Conservation (phyloP, 2,329 filamentous ascomycete species). For the Orbilia ellipsospora region DNA sequence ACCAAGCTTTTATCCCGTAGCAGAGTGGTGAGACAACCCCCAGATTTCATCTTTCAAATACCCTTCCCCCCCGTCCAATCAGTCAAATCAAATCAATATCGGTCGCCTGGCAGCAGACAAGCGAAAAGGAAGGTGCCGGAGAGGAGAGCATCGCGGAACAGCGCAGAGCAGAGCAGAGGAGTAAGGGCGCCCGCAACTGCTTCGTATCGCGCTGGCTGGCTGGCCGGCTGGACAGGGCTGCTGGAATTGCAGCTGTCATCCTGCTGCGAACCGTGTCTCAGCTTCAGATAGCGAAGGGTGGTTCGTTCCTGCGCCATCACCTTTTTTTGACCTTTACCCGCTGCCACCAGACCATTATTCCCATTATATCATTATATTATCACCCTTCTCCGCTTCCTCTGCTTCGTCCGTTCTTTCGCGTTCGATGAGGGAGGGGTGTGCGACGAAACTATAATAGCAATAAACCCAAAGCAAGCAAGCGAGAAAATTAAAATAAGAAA, state of each 20-base stretch:
- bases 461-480: conserved; percentile 3
- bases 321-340: conserved; percentile 36
- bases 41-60: neutral
- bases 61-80: too few relatives aligned
- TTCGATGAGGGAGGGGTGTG: conserved; percentile 11
- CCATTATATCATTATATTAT: too few relatives aligned
- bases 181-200: neutral
- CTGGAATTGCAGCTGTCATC: conserved; percentile 11
- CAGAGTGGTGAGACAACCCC: conserved; percentile 5
- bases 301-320: conserved; percentile 48
- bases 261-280: conserved; percentile 40
- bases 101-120: neutral
- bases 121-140: neutral
- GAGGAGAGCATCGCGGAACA: neutral
- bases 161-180: neutral
- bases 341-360: neutral
- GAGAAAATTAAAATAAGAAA: conserved; percentile 18
- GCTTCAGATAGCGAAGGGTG: neutral
- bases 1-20: neutral
- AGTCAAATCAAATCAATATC: neutral
- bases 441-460: neutral
- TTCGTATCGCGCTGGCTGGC: conserved; percentile 20
- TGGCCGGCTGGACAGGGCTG: conserved; percentile 5
- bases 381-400: too few relatives aligned
- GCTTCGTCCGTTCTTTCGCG: neutral